Conservation (phyloP, 2,329 filamentous ascomycete genomes). For the Phialemonium atrogriseum region DNA sequence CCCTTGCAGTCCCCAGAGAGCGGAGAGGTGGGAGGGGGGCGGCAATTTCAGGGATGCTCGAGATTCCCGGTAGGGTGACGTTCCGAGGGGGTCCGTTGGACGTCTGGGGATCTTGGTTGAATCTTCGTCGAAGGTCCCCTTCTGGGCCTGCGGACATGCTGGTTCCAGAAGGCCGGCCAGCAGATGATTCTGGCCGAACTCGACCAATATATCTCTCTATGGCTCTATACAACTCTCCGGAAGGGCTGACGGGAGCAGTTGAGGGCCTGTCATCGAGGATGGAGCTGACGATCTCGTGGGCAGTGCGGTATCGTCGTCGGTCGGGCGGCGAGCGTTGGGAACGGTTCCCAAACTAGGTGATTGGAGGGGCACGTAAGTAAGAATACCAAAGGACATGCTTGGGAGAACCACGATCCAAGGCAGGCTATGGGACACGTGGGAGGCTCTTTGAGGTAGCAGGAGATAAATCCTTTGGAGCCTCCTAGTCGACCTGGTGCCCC, state of each 20-base stretch:
- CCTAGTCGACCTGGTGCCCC: too few relatives aligned
- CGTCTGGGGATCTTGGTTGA: constrained; percentile 23
- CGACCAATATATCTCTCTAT: constrained; percentile 29
- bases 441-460: too few relatives aligned
- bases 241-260: constrained; percentile 28
- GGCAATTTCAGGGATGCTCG: constrained; percentile 9
- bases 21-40: constrained; percentile 29
- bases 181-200: constrained; percentile 8
- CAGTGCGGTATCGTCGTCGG: constrained; percentile 15
- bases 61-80: constrained; percentile 14
- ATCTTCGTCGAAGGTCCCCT: constrained; percentile 25
- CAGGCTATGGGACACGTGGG: too few relatives aligned
- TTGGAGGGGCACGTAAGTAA: too few relatives aligned
- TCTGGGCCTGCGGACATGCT: constrained; percentile 27
- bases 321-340: constrained; percentile 1
- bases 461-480: too few relatives aligned
- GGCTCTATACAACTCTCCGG: constrained; percentile 32
- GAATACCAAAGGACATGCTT: too few relatives aligned
- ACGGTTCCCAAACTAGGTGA: too few relatives aligned
- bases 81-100: too few relatives aligned
- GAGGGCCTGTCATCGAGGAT: constrained; percentile 29
- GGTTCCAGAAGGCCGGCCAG: constrained; percentile 10
- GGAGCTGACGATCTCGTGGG: constrained; percentile 25
- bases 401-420: too few relatives aligned
- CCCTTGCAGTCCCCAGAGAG: constrained; percentile 20